Evolutionary conservation across 805 yeast species (phyloP), one percentile per base, ranked within the genome.

Genomic region (Saturnispora sekii): DNA sequence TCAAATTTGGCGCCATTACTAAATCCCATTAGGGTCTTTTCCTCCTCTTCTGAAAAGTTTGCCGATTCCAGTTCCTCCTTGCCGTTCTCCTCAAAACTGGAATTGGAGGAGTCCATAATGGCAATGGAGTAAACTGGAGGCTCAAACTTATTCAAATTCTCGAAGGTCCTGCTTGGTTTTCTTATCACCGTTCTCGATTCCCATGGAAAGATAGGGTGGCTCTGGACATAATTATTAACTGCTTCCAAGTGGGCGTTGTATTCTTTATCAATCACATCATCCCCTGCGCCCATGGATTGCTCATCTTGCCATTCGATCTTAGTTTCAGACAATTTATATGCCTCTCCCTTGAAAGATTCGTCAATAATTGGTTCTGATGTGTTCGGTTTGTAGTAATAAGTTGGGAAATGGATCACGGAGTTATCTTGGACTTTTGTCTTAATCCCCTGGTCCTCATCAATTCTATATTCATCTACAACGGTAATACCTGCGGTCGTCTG

Each of bases 191-290:
- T 34, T 10, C 41, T 31, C n/a, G 21, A 45, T 45, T 64, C 68
- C 67, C 67, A 64, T 28, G 68, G 68, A 56, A 64, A 64, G 18
- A 63, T 59, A 1, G 65, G 65, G 51, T 63, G 58, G 2, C 53
- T 40, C 5, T 40, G 35, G 11, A 56, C 60, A 43, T 59, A 59
- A 11, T 43, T 44, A 34, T 57, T 58, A 45, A 51, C 34, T 7
- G 40, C 36, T 28, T 48, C 40, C 11, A 29, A 31, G 11, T 21
- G 31, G 17, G 30, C 40, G 18, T 15, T 14, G 15, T 38, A n/a
- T 11, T 35, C 12, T 12, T 41, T 29, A 15, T 21, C 31, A 14
- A 16, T 12, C 18, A 32, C 16, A 15, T 17, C 30, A 28, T 41
- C 29, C 29, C 26, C 30, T 14, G 10, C 10, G 12, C 35, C 28